Base-by-base conservation (phyloP, 2,329 filamentous ascomycete genomes). In the Pestalotiopsis sp. region DNA sequence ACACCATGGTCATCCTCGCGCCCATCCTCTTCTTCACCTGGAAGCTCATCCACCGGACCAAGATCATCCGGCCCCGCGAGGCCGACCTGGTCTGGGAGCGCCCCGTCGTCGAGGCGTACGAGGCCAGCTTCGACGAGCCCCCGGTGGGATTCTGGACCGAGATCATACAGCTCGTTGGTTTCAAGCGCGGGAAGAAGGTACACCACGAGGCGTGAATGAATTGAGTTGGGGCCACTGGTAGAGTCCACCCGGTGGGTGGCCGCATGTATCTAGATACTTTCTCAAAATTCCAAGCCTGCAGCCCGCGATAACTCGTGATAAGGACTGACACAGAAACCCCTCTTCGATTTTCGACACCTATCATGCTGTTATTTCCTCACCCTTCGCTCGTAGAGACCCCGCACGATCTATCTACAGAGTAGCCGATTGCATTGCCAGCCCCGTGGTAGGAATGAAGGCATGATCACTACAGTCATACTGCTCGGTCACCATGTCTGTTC, bases 41-140 rank as follows among this genome's bases (percentile, higher is more conserved):
- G 88, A 92, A 92, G 79, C 4, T 91, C 0, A 17, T 89, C 76
- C 88, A 90, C 80, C 81, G 80, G 68, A 91, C 89, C 1, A 83
- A 83, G 70, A 78, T 86, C 63, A 79, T 88, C 38, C 79, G 78
- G 3, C 80, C 88, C 0, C 75, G 81, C 7, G 86, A 91, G 73
- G 82, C 83, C 1, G 88, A 90, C 73, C 79, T 90, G 20, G 80
- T 87, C 41, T 86, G 87, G 87, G 82, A 90, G 73, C 78, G 82
- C 2, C 87, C 86, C 20, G 72, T 81, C 14, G 85, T 90, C 58
- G 88, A 90, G 65, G 81, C 80, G 0, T 85, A 85, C 66, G 83
- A 85, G 71, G 39, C 59, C 6, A 58, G 57, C n/a, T 67, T 70
- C 64, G 38, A 49, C 38, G 20, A 58, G 23, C 49, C 66, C 39